These are phyloP conservation scores for Coriaria nepalensis DNA, from an alignment of 306 rosid genomes.

Conservation along the genomic window DNA sequence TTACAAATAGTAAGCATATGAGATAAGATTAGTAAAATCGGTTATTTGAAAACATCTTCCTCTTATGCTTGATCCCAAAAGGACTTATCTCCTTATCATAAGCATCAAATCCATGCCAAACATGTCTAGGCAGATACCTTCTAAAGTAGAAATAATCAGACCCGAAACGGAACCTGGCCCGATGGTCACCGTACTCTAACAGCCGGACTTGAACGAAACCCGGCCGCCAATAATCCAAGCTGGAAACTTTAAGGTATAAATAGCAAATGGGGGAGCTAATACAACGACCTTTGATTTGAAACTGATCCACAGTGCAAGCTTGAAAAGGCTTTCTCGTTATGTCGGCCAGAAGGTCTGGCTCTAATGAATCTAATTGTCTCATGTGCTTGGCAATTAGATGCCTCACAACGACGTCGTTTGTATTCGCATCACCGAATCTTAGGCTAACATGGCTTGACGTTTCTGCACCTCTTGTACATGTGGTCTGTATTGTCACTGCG, in stretches of 20 bases:
- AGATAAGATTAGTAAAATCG: too few relatives aligned
- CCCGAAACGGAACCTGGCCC: slow-evolving; percentile 34
- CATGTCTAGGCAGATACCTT: slow-evolving; percentile 45
- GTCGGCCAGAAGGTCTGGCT: slow-evolving; percentile 47
- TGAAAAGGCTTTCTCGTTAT: slow-evolving; percentile 62
- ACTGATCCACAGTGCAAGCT: slow-evolving; percentile 62
- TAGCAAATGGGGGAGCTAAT: slow-evolving; percentile 52
- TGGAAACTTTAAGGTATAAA: slow-evolving; percentile 49
- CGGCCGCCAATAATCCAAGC: slow-evolving; percentile 71
- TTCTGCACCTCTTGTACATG: slow-evolving; percentile 70
- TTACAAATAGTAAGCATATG: too few relatives aligned
- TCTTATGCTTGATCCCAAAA: slow-evolving; percentile 49
- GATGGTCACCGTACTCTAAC: too few relatives aligned
- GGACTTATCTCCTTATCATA: slow-evolving; percentile 58
- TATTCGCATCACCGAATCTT: slow-evolving; percentile 65
- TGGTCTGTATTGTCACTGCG: slow-evolving; percentile 46
- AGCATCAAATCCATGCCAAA: slow-evolving; percentile 66
- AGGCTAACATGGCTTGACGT: slow-evolving; percentile 53
- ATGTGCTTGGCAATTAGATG: slow-evolving; percentile 48
- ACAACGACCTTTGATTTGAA: slow-evolving; percentile 47
- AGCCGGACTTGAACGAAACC: slow-evolving; percentile 48
- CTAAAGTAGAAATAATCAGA: slow-evolving; percentile 52
- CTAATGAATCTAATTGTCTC: slow-evolving; percentile 41
- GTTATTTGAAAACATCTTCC: slow-evolving; percentile 21
- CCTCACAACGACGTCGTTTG: slow-evolving; percentile 44